phyloP scores from a whole-genome alignment of 371 early-diverging fungal genomes.

The Syncephalastrum sp. region DNA sequence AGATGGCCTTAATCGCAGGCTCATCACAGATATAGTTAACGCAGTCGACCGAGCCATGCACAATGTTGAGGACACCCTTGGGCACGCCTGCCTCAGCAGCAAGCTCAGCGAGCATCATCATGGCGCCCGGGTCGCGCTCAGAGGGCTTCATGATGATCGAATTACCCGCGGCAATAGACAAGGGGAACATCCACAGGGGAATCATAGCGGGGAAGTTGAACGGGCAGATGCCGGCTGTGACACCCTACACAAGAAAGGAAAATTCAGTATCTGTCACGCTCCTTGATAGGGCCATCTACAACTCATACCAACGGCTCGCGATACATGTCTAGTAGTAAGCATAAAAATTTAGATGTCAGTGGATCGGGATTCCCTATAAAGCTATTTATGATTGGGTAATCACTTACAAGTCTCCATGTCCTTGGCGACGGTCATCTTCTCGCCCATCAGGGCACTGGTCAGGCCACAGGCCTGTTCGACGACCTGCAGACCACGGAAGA shows the following conservation, averaged over 20 bases:
- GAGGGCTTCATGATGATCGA: conserved; percentile 91
- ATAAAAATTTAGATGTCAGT: conserved; percentile 10
- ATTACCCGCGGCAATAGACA: conserved; percentile 90
- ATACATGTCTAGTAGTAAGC: conserved; percentile 61
- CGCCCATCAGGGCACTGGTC: conserved; percentile 82
- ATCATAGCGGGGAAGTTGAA: conserved; percentile 98
- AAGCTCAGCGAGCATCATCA: conserved; percentile 89
- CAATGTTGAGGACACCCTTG: conserved; percentile 91
- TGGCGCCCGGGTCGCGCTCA: conserved; percentile 95
- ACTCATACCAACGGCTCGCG: conserved; percentile 77
- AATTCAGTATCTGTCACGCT: not conserved
- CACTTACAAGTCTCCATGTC: conserved; percentile 91
- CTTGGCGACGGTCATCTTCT: conserved; percentile 81
- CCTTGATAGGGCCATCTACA: not conserved
- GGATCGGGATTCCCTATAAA: not conserved
- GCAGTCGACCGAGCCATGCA: conserved; percentile 88
- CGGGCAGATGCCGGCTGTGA: conserved; percentile 93
- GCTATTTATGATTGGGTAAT: conserved; percentile 8
- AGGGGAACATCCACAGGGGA: conserved; percentile 96
- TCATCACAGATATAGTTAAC: conserved; percentile 94
- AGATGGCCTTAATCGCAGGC: conserved; percentile 87
- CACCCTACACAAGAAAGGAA: conserved; percentile 55
- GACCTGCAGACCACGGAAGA: conserved; percentile 87
- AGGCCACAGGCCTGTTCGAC: conserved; percentile 89
- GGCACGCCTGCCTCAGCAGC: conserved; percentile 94